Evolutionary conservation across 495 filamentous ascomycete genomes (phyloP), one percentile per base, ranked within the genome.

Genomic region (Rostrohypoxylon terebratum): DNA sequence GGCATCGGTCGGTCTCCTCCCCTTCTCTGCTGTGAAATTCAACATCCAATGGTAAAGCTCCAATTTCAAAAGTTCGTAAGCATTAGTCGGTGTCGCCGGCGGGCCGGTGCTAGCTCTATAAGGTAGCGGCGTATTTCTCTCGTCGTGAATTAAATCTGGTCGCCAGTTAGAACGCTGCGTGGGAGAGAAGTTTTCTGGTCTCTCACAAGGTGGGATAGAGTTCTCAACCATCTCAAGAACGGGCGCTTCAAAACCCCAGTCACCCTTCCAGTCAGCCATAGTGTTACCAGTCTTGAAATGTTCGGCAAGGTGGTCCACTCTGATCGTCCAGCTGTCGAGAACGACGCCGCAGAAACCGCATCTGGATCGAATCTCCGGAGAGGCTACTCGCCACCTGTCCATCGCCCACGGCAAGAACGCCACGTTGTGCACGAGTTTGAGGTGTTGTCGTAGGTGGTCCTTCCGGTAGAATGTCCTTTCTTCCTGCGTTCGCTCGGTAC

Each of bases 391-490:
- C 92, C 93, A 94, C 23, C 82, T 82, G 11, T 93, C 88, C 82
- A 94, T 92, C 9, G 85, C 76, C 75, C 82, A 83, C n/a, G 82
- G 72, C 9, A 84, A 83, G 61, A 88, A 86, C 68, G 89, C 91
- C 33, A 87, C 88, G 50, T 87, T 80, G 75, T 96, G 93, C 59
- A 94, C 91, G 31, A 95, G 88, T 45, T 91, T 88, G 20, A 96
- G 80, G 75, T 96, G 93, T 75, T 96, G 93, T 59, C 90, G 86
- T 2, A 96, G 82, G 75, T 96, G 92, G 74, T 96, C 93, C 79
- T 95, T 96, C 14, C 93, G 87, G 59, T 90, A 93, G 75, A 95
- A 96, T 0, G 92, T 92, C 0, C 93, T 86, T 58, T 92, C 89
- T 40, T 85, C 81, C 0, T 86, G 59, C 0, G 90, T 87, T 42